phyloP scores from a whole-genome alignment of 768 basidiomycete genomes.

The Termitomyces sp. region DNA sequence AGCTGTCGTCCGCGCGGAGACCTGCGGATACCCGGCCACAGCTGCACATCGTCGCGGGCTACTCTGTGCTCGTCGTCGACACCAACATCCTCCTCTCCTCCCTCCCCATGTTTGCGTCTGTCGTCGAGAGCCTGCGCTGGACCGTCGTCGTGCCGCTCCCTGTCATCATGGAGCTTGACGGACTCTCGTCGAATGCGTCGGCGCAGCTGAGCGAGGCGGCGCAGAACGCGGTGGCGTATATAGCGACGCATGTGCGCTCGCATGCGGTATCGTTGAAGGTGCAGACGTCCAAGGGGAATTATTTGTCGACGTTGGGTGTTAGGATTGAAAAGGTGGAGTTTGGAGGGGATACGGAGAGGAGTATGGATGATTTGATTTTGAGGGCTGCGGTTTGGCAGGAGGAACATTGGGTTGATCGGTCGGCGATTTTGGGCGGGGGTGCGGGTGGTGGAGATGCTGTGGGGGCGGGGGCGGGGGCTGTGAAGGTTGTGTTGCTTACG shows the following conservation, averaged over 20 bases:
- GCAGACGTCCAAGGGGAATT: conserved; percentile 93
- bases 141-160: conserved; percentile 89
- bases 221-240: conserved; percentile 63
- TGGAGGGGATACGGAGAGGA: conserved; percentile 50
- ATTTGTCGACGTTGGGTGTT: conserved; percentile 75
- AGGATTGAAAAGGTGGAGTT: conserved; percentile 84
- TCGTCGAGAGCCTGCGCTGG: conserved; percentile 81
- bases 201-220: conserved; percentile 73
- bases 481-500: conserved; percentile 85
- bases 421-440: conserved; percentile 53
- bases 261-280: conserved; percentile 82
- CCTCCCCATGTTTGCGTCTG: conserved; percentile 59
- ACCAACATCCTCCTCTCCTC: conserved; percentile 93
- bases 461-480: conserved; percentile 31
- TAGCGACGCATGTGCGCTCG: conserved; percentile 69
- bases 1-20: conserved; percentile 20
- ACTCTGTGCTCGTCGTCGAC: conserved; percentile 87
- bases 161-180: conserved; percentile 95
- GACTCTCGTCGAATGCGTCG: conserved; percentile 59
- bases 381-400: conserved; percentile 91
- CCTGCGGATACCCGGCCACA: conserved; percentile 28
- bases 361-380: conserved; percentile 94
- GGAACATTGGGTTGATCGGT: conserved; percentile 87
- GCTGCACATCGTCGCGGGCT: conserved; percentile 70
- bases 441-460: conserved; percentile 28